These are phyloP conservation scores for Stramenopiles sp. DNA, from an alignment of 352 stramenopile genomes.

Conservation along the genomic window DNA sequence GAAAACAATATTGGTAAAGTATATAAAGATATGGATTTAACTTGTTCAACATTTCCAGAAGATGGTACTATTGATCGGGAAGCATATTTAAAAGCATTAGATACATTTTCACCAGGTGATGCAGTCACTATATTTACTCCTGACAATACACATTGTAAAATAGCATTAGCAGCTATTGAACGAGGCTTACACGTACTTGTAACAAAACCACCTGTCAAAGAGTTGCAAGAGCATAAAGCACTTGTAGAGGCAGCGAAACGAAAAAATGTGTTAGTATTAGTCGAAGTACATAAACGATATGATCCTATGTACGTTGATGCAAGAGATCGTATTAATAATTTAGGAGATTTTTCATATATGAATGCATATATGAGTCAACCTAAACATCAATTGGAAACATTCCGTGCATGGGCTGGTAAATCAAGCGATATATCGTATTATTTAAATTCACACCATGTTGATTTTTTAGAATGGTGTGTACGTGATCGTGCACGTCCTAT, in stretches of 20 bases:
- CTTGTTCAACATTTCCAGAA: conserved; percentile 49
- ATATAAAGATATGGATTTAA: conserved; percentile 32
- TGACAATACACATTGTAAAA: conserved; percentile 69
- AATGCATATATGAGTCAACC: conserved; percentile 72
- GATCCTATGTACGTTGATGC: conserved; percentile 74
- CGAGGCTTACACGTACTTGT: conserved; percentile 62
- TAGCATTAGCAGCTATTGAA: conserved; percentile 47
- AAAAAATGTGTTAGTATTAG: conserved; percentile 27
- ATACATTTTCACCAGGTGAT: conserved; percentile 40
- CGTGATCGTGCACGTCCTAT: conserved; percentile 29
- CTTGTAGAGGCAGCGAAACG: conserved; percentile 39
- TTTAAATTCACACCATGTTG: conserved; percentile 71
- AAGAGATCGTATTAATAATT: conserved; percentile 33
- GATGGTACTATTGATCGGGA: conserved; percentile 41
- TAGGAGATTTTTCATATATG: conserved; percentile 67
- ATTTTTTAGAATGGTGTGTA: conserved; percentile 67
- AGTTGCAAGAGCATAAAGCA: conserved; percentile 40
- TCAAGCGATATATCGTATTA: conserved; percentile 69
- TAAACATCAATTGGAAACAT: conserved; percentile 67
- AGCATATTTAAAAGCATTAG: conserved; percentile 39
- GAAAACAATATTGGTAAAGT: conserved; percentile 45
- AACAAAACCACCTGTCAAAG: conserved; percentile 72
- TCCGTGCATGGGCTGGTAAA: conserved; percentile 67
- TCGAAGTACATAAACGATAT: conserved; percentile 61
- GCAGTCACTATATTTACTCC: conserved; percentile 65